Base-by-base conservation (phyloP, 2,329 filamentous ascomycete genomes). In the Colletotrichum sansevieriae region DNA sequence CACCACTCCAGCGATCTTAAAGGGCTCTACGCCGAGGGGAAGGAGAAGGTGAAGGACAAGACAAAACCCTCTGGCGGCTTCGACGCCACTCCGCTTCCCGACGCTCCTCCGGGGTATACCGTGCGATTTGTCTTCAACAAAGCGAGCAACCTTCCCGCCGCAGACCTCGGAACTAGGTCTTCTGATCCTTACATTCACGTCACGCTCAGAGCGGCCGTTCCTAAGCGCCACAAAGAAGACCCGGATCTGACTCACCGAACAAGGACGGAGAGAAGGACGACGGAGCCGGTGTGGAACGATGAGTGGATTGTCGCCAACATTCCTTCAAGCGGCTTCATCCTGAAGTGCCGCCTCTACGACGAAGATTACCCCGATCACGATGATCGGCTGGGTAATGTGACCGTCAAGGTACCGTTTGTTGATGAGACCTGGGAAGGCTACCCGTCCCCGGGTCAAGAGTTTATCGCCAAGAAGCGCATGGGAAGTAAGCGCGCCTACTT, bases 301-400 rank as follows among this genome's bases (percentile, higher is more conserved):
- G 87, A 93, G 69, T 98, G 95, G 95, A 85, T 94, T 22, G 91
- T 98, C 25, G 93, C 93, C 70, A 97, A 97, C 73, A 87, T 98
- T 2, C 95, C 95, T 0, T 83, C 90, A 0, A 88, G 87, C 0
- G 95, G 95, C 4, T 97, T 97, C 81, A 87, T 85, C 65, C 85
- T 98, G 73, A 97, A 97, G 77, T 94, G 93, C 70, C 88, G 93
- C 61, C 81, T 98, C 18, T 97, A 95, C 79, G 95, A 98, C 75
- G 95, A 98, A 78, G 95, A 98, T 79, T 89, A 90, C 39, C 88
- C 91, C 1, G 93, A 98, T 77, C 89, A 92, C 72, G 92, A 98
- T 76, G 95, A 98, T 79, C 87, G 93, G 29, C 85, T 98, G 20
- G 95, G 95, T 11, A 97, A 96, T 75, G 93, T 93, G 3, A 94